These are phyloP conservation scores for Tylopilus cervinicoccineus DNA, from an alignment of 768 basidiomycete genomes.

Conservation along the genomic window DNA sequence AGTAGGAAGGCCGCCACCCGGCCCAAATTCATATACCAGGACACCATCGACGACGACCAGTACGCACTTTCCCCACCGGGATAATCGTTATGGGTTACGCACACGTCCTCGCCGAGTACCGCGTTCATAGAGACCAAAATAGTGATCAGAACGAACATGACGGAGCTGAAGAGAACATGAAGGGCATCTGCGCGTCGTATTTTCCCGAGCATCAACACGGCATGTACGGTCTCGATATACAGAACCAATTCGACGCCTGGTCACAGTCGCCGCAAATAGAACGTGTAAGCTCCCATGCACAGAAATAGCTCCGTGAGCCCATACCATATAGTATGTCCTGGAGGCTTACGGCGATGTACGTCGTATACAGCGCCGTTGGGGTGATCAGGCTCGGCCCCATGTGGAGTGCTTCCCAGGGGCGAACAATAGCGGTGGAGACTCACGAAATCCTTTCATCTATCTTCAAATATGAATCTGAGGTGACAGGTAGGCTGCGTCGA, in stretches of 20 bases:
- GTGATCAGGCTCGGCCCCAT: background rate
- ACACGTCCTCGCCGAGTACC: background rate
- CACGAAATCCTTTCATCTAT: background rate
- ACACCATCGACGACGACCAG: too few species aligned
- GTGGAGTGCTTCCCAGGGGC: background rate
- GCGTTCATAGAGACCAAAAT: background rate
- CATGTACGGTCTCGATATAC: background rate
- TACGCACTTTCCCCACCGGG: background rate
- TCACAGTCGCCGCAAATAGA: too few species aligned
- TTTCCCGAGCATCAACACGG: too few species aligned
- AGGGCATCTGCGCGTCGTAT: background rate
- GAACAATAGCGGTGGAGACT: background rate
- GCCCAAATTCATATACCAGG: too few species aligned
- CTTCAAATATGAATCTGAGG: background rate
- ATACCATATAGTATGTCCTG: background rate
- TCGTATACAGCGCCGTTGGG: background rate
- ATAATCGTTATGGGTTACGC: background rate
- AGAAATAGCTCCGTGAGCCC: background rate
- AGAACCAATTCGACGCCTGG: background rate
- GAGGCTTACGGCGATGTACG: background rate
- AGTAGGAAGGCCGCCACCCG: too few species aligned
- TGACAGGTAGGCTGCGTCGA: background rate
- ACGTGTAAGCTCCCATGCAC: background rate
- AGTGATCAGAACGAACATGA: background rate
- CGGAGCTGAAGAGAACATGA: background rate